These are phyloP conservation scores for Polyplosphaeria fusca DNA, from an alignment of 495 filamentous ascomycete species.

Conservation along the genomic window DNA sequence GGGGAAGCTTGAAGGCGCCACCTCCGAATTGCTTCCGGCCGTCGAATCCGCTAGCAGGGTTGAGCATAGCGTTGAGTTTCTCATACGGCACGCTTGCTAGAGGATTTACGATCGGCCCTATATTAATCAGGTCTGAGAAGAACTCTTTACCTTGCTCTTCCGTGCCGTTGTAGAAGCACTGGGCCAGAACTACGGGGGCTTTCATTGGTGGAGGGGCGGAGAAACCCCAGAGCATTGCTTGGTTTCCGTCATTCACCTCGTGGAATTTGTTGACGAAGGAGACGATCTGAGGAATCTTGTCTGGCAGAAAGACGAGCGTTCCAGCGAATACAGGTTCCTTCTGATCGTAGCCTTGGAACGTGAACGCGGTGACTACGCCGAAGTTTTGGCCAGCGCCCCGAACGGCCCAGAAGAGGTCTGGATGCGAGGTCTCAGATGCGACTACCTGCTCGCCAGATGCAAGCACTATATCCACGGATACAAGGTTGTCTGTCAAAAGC, in stretches of 20 bases:
- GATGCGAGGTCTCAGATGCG: conserved; percentile 39
- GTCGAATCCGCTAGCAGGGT: conserved; percentile 19
- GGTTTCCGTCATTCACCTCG: conserved; percentile 28
- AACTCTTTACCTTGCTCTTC: conserved; percentile 43
- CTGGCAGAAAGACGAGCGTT: conserved; percentile 43
- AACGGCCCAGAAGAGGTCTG: conserved; percentile 43
- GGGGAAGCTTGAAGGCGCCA: conserved; percentile 33
- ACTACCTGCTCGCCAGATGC: conserved; percentile 48
- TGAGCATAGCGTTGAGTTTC: conserved; percentile 27
- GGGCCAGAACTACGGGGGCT: conserved; percentile 43
- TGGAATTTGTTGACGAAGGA: conserved; percentile 44
- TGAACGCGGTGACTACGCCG: conserved; percentile 46
- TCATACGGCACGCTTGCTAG: conserved; percentile 30
- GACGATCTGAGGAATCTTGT: conserved; percentile 45
- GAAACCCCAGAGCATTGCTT: conserved; percentile 42
- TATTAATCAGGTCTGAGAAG: conserved; percentile 38
- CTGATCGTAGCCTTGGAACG: conserved; percentile 48
- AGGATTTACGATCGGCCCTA: conserved; percentile 31
- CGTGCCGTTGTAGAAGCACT: conserved; percentile 53
- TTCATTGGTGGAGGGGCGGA: conserved; percentile 43
- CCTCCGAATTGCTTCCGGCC: conserved; percentile 35
- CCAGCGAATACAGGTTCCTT: conserved; percentile 49
- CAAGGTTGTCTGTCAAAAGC: conserved; percentile 43
- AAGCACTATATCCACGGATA: conserved; percentile 50
- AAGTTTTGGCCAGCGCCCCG: conserved; percentile 42